These are phyloP conservation scores for Corrigiola litoralis DNA, from an alignment of 179 eudicot genomes.

Conservation along the genomic window DNA sequence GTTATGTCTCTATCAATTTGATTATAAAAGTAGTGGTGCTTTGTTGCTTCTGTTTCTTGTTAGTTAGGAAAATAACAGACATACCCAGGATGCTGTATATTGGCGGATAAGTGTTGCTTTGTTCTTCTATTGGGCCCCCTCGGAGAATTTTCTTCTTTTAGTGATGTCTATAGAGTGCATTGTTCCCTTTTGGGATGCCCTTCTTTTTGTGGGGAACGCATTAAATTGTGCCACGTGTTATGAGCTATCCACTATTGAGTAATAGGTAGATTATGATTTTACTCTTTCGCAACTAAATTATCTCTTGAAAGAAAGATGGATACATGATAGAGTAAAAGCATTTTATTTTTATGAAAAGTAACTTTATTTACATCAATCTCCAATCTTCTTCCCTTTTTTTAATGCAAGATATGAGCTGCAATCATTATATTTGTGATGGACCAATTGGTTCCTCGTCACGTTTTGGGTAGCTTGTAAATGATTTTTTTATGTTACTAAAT, in stretches of 20 bases:
- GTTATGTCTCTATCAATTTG: conserved; percentile 19
- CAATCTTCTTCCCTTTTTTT: not conserved
- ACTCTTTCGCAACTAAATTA: conserved; percentile 16
- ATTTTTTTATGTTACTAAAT: too few relatives aligned
- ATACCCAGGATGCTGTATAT: conserved; percentile 10
- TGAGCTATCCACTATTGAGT: not conserved
- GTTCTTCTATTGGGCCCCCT: not conserved
- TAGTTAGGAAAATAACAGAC: conserved; percentile 22
- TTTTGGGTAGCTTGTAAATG: too few relatives aligned
- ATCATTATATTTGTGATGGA: not conserved
- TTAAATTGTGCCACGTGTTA: not conserved
- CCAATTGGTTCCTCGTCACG: too few relatives aligned
- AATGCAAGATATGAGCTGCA: conserved; percentile 2
- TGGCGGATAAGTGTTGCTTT: not conserved
- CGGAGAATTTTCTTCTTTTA: not conserved
- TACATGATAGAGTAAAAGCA: not conserved
- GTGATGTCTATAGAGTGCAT: not conserved
- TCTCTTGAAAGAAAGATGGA: conserved; percentile 20
- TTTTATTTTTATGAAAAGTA: not conserved
- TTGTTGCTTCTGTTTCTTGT: conserved; percentile 25
- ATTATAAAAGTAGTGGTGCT: conserved; percentile 1
- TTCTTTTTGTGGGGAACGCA: not conserved
- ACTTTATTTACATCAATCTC: conserved; percentile 13
- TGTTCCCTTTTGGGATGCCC: conserved; percentile 10
- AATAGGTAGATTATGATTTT: conserved; percentile 1